Conservation (phyloP, 495 filamentous ascomycete genomes). For the Xylaria castorea region DNA sequence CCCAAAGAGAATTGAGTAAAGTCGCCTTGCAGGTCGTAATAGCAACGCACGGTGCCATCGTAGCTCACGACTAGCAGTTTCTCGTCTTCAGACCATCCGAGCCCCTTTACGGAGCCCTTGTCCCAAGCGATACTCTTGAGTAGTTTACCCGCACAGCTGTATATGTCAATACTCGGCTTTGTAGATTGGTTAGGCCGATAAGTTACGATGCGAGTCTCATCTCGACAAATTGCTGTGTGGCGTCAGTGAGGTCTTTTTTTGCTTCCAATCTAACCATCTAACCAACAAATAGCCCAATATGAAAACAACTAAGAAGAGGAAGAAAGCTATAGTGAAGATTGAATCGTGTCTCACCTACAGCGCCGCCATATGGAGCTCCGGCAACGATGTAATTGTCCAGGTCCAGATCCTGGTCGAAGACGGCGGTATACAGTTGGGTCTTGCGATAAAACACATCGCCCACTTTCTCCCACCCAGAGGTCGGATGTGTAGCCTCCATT, state of each 20-base stretch:
- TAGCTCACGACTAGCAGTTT: constrained; percentile 86
- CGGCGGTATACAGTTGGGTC: constrained; percentile 84
- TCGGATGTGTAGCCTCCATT: constrained; percentile 67
- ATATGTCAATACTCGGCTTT: constrained; percentile 90
- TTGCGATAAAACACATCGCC: constrained; percentile 95
- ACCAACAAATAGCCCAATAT: not conserved
- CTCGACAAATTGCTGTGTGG: constrained; percentile 78
- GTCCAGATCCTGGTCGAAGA: constrained; percentile 92
- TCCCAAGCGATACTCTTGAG: constrained; percentile 81
- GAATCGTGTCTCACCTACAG: constrained; percentile 71
- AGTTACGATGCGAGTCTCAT: constrained; percentile 82
- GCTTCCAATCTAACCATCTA: not conserved
- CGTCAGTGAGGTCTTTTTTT: constrained; percentile 32
- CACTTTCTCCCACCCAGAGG: constrained; percentile 90
- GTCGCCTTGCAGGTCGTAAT: constrained; percentile 89
- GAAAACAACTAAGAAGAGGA: not conserved
- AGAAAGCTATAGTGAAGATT: not conserved
- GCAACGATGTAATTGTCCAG: constrained; percentile 92
- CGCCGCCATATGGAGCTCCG: constrained; percentile 93
- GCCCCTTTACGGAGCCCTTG: constrained; percentile 82
- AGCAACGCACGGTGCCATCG: constrained; percentile 90
- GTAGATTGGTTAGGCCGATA: constrained; percentile 72
- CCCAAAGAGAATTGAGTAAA: constrained; percentile 97
- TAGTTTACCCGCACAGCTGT: constrained; percentile 87
- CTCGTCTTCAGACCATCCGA: constrained; percentile 98